Percentiles rank a stretch among this genome's conserved stretches.
Conservation (phyloP, 2,329 filamentous ascomycete species). For the Stachybotrys chartarum region DNA sequence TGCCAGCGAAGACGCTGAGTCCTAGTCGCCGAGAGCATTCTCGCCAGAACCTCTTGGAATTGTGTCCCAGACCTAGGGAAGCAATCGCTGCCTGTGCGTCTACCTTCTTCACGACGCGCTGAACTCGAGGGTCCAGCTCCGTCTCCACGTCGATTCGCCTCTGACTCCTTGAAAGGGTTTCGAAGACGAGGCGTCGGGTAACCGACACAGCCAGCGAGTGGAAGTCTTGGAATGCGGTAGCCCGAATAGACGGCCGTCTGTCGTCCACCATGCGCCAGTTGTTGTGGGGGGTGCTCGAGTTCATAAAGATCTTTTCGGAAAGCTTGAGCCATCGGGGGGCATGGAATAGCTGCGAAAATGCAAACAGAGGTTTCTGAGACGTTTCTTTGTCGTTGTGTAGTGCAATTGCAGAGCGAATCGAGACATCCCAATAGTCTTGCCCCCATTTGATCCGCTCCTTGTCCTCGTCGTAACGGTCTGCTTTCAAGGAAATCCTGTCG, state of each 20-base stretch:
- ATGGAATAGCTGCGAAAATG: slow-evolving; percentile 51
- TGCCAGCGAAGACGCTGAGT: slow-evolving; percentile 30
- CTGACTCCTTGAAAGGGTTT: slow-evolving; percentile 62
- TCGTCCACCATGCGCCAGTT: slow-evolving; percentile 61
- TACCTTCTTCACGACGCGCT: slow-evolving; percentile 26
- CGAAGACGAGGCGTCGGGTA: slow-evolving; percentile 63
- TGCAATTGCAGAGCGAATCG: slow-evolving; percentile 24
- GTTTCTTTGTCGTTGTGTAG: slow-evolving; percentile 16
- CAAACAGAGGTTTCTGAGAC: slow-evolving; percentile 22
- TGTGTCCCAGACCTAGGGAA: slow-evolving; percentile 34
- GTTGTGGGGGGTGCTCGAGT: slow-evolving; percentile 48
- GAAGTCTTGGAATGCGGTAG: slow-evolving; percentile 71
- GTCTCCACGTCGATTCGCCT: slow-evolving; percentile 54
- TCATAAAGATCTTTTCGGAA: slow-evolving; percentile 69
- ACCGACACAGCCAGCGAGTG: slow-evolving; percentile 60
- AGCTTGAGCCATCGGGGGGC: slow-evolving; percentile 55
- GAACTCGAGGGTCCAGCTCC: slow-evolving; percentile 18
- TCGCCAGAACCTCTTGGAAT: slow-evolving; percentile 38
- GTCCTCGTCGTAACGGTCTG: slow-evolving; percentile 55
- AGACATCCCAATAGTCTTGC: slow-evolving; percentile 58
- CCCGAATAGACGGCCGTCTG: slow-evolving; percentile 62
- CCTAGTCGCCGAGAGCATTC: slow-evolving; percentile 40
- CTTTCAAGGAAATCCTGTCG: slow-evolving; percentile 55
- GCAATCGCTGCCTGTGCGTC: slow-evolving; percentile 44
- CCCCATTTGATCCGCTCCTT: slow-evolving; percentile 56